These are phyloP conservation scores for Aspergillus sclerotiicarbonarius DNA, from an alignment of 495 filamentous ascomycete genomes.

Conservation along the genomic window DNA sequence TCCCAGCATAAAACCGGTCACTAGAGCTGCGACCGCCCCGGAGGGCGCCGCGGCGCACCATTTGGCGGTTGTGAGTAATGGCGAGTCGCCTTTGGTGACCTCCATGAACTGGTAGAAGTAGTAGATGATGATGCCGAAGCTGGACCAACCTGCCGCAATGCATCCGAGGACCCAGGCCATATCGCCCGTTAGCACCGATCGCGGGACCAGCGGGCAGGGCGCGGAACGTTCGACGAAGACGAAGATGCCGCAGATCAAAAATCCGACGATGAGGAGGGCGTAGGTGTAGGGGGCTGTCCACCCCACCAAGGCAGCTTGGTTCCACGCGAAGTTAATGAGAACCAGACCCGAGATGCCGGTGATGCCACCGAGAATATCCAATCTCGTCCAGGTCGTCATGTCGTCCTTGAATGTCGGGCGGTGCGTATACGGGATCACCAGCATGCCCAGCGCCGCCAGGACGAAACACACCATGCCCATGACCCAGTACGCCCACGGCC, in stretches of 20 bases:
- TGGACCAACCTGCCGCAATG: slow-evolving; percentile 57
- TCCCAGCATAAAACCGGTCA: slow-evolving; percentile 46
- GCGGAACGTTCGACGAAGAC: slow-evolving; percentile 47
- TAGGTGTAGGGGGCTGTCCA: slow-evolving; percentile 57
- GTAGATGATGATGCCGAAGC: slow-evolving; percentile 60
- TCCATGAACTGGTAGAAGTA: slow-evolving; percentile 57
- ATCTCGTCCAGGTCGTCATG: slow-evolving; percentile 24
- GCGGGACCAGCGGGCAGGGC: slow-evolving; percentile 54
- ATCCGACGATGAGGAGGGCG: slow-evolving; percentile 53
- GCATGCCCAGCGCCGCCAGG: slow-evolving; percentile 38
- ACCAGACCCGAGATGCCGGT: slow-evolving; percentile 56
- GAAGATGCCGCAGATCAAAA: slow-evolving; percentile 51
- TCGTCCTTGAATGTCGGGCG: slow-evolving; percentile 12
- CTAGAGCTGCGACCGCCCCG: slow-evolving; percentile 48
- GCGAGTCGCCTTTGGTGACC: slow-evolving; percentile 41
- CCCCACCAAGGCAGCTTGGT: slow-evolving; percentile 57
- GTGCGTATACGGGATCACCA: slow-evolving; percentile 48
- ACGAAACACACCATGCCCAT: slow-evolving; percentile 48
- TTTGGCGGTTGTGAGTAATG: slow-evolving; percentile 49
- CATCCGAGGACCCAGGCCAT: slow-evolving; percentile 54
- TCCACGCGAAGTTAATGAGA: slow-evolving; percentile 60
- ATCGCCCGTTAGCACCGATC: slow-evolving; percentile 46
- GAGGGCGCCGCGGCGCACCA: slow-evolving; percentile 42
- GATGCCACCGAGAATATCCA: slow-evolving; percentile 51
- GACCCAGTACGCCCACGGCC: slow-evolving; percentile 64